Conservation (phyloP, 2,329 filamentous ascomycete species). For the Aurifilum marmelostoma region DNA sequence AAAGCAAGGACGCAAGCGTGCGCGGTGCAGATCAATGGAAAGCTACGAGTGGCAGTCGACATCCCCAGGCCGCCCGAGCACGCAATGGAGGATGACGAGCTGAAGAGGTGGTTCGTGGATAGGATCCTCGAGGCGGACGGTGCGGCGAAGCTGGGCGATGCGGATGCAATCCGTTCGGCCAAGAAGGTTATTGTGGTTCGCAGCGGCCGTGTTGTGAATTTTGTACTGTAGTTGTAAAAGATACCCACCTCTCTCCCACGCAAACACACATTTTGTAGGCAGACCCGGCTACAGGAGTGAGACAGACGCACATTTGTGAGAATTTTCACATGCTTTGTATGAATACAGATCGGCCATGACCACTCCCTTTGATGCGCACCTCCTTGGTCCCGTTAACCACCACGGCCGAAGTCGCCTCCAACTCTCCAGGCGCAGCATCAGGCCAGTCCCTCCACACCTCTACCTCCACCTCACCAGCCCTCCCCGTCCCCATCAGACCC, state of each 20-base stretch:
- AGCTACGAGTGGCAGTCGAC: conserved; percentile 68
- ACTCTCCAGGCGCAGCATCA: conserved; percentile 41
- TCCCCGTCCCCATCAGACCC: conserved; percentile 32
- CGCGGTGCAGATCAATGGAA: conserved; percentile 82
- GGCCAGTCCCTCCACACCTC: conserved; percentile 77
- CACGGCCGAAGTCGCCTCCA: conserved; percentile 33
- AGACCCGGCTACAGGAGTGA: neutral
- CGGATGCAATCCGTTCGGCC: conserved; percentile 52
- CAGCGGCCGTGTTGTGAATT: conserved; percentile 72
- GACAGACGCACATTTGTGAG: neutral
- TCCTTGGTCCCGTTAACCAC: conserved; percentile 31
- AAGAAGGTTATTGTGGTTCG: conserved; percentile 69
- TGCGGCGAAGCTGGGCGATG: conserved; percentile 55
- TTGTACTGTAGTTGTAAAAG: conserved; percentile 56
- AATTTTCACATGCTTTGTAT: conserved; percentile 31
- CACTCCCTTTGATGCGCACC: conserved; percentile 50
- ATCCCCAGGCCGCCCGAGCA: conserved; percentile 56
- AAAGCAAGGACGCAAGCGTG: conserved; percentile 56
- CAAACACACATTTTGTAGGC: neutral
- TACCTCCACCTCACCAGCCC: conserved; percentile 41
- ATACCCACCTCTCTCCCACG: conserved; percentile 22
- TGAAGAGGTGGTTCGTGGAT: conserved; percentile 64
- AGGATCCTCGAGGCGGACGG: conserved; percentile 67
- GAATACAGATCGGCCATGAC: conserved; percentile 52
- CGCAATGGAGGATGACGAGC: conserved; percentile 45